A percentile compares a stretch with the other conserved stretches of the same genome.
Evolutionary conservation across 768 basidiomycete genomes (phyloP).

Genomic region (Pisolithus orientalis): DNA sequence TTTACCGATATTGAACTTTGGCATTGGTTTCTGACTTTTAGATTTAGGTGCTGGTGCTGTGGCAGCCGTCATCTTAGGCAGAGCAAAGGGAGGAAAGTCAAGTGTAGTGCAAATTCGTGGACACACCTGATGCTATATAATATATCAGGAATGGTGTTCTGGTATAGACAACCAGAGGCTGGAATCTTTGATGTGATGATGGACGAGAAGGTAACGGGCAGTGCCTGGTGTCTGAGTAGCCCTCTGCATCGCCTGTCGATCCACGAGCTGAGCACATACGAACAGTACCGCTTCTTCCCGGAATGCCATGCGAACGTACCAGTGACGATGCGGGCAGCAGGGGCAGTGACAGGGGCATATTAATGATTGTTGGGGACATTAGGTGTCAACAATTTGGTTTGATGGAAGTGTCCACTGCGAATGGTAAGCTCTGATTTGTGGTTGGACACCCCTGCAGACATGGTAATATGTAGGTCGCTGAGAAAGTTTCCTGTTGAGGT

Average conservation of each 20-base stretch:
- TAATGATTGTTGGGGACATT: no score
- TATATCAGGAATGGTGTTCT: neutral
- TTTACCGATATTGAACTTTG: slow-evolving; percentile 68
- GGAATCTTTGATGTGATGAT: neutral
- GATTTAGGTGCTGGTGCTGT: slow-evolving; percentile 8
- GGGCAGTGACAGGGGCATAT: no score
- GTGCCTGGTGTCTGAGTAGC: neutral
- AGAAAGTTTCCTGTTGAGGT: no score
- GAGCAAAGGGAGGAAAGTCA: neutral
- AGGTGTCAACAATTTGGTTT: no score
- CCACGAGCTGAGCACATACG: neutral
- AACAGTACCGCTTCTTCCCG: no score
- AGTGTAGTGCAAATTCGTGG: neutral
- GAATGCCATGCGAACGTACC: no score
- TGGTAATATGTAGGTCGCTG: no score
- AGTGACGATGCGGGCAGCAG: no score
- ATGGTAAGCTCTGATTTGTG: no score
- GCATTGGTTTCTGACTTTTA: slow-evolving; percentile 58
- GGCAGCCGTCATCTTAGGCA: slow-evolving; percentile 1
- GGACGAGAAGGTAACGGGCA: slow-evolving; percentile 6
- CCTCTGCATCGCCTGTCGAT: neutral
- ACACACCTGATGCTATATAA: neutral
- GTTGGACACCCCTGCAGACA: no score
- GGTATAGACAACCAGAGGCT: neutral
- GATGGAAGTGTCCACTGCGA: no score